These are phyloP conservation scores for Beauveria scarabaeidicola DNA, from an alignment of 2,329 filamentous ascomycete species.

Conservation along the genomic window DNA sequence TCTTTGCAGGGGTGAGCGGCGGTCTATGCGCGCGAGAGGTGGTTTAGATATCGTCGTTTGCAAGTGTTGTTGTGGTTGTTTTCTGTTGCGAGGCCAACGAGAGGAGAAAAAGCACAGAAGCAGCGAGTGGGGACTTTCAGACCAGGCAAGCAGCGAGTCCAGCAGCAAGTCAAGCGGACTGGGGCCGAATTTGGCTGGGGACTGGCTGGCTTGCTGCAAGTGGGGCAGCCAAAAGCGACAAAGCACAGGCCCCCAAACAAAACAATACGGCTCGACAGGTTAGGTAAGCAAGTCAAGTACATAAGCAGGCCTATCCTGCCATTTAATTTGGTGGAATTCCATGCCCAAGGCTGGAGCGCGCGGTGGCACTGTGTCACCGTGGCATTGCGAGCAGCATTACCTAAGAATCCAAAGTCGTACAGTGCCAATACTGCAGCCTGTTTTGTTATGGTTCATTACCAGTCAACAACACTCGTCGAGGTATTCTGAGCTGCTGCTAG, in stretches of 20 bases:
- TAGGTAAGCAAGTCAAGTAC: conserved; percentile 21
- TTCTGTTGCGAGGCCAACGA: conserved; percentile 38
- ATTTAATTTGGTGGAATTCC: conserved; percentile 20
- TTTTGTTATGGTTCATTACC: not conserved
- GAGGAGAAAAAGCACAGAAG: conserved; percentile 23
- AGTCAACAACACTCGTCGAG: conserved; percentile 7
- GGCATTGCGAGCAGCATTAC: not conserved
- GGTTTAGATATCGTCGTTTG: conserved; percentile 20
- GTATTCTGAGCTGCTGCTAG: not conserved
- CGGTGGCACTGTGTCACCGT: not conserved
- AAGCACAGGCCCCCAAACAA: not conserved
- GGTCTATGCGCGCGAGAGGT: conserved; percentile 20
- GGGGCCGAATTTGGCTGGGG: not conserved
- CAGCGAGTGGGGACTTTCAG: conserved; percentile 6
- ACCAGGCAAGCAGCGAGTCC: not conserved
- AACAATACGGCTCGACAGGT: conserved; percentile 15
- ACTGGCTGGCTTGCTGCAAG: conserved; percentile 7
- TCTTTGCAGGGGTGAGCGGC: conserved; percentile 14
- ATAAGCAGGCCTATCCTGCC: conserved; percentile 15
- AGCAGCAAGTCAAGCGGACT: not conserved
- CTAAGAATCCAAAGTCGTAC: not conserved
- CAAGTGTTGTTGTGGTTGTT: conserved; percentile 32
- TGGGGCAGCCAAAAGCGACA: not conserved
- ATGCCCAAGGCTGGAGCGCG: not conserved
- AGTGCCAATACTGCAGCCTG: not conserved